A percentile compares a stretch with the other conserved stretches of the same genome.
phyloP scores from a whole-genome alignment of 2,329 filamentous ascomycete species.

The Aspergillus sp. region DNA sequence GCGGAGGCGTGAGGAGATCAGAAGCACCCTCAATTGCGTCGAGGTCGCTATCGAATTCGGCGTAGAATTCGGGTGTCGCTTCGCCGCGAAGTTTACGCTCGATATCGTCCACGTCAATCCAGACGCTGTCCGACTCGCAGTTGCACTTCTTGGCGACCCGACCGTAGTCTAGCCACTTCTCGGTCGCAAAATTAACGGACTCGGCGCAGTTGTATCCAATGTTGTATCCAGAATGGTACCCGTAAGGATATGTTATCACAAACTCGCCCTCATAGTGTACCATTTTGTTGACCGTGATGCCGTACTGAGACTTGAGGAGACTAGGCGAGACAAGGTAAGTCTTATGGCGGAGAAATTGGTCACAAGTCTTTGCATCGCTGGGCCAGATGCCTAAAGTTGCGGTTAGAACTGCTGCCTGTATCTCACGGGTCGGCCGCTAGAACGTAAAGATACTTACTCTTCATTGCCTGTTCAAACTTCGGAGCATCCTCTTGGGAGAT shows the following conservation, averaged over 20 bases:
- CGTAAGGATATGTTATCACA: conserved; percentile 96
- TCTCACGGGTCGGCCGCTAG: background rate
- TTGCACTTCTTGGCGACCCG: conserved; percentile 96
- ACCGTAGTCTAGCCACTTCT: conserved; percentile 92
- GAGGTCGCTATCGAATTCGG: conserved; percentile 61
- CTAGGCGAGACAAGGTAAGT: conserved; percentile 94
- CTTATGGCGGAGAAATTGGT: conserved; percentile 95
- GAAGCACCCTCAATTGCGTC: conserved; percentile 63
- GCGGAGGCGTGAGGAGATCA: conserved; percentile 75
- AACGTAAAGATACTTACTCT: conserved; percentile 48
- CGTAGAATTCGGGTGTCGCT: conserved; percentile 55
- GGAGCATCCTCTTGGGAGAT: conserved; percentile 94
- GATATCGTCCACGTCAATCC: conserved; percentile 95
- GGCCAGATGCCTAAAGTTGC: conserved; percentile 69
- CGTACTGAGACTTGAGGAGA: conserved; percentile 80
- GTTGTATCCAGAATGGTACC: conserved; percentile 97
- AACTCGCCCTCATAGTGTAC: conserved; percentile 97
- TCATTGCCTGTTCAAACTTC: conserved; percentile 93
- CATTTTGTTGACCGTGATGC: conserved; percentile 93
- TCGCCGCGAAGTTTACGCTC: conserved; percentile 92
- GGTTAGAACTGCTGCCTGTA: conserved; percentile 1
- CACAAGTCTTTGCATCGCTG: conserved; percentile 89
- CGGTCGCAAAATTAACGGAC: conserved; percentile 95
- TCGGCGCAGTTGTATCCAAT: conserved; percentile 98
- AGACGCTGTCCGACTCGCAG: conserved; percentile 95